Percentiles rank a stretch among this genome's conserved stretches.
phyloP scores from a whole-genome alignment of 75 land plant species.

The Chamaecyparis obtusa region DNA sequence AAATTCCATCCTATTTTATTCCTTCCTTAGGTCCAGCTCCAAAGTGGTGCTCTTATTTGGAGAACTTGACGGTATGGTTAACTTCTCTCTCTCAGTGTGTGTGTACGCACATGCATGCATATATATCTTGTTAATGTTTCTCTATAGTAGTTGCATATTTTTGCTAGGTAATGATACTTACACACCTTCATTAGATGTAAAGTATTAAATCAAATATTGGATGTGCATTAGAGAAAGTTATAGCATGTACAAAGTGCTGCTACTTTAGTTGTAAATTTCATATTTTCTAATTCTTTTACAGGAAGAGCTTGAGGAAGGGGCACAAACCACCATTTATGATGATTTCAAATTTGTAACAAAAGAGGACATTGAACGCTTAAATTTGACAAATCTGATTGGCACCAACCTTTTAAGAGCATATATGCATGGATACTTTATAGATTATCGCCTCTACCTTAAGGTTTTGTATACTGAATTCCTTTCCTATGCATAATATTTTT shows the following conservation, averaged over 20 bases:
- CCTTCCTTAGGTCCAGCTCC: conserved; percentile 97
- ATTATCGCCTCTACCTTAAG: conserved; percentile 89
- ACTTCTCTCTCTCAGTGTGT: neutral
- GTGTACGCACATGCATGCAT: neutral
- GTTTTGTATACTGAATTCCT: conserved; percentile 24
- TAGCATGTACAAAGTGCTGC: neutral
- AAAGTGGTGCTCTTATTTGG: conserved; percentile 88
- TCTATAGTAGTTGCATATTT: neutral
- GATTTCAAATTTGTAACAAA: conserved; percentile 90
- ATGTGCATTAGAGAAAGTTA: neutral
- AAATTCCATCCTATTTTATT: conserved; percentile 88
- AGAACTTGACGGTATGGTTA: conserved; percentile 68
- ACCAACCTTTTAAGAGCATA: conserved; percentile 86
- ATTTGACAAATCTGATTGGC: conserved; percentile 82
- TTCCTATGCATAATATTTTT: neutral
- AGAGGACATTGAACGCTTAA: conserved; percentile 83
- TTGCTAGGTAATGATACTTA: neutral
- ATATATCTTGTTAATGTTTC: neutral
- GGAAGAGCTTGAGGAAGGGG: conserved; percentile 94
- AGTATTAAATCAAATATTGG: neutral
- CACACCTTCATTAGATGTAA: neutral
- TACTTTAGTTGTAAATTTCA: neutral
- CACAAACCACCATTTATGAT: conserved; percentile 82
- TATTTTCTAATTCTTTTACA: conserved; percentile 22
- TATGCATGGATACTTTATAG: conserved; percentile 97